Percentiles rank a stretch among this genome's conserved stretches.
These are phyloP conservation scores for Candida coquimbonensis DNA, from an alignment of 805 yeast genomes.

Conservation along the genomic window DNA sequence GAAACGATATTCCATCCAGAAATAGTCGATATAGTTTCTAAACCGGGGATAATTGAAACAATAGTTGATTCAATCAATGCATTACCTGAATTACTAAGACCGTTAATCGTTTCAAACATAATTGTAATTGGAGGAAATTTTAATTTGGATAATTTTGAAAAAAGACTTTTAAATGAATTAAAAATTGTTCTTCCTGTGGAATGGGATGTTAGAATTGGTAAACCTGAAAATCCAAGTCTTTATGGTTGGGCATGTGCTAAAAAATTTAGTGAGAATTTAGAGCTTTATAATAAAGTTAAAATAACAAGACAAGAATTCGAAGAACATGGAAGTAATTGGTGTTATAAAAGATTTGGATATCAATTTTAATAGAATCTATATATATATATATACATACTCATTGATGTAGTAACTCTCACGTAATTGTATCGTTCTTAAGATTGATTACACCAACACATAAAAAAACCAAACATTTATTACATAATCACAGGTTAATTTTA, in stretches of 20 bases:
- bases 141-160: conserved; percentile 57
- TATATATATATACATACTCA: no score
- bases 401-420: no score
- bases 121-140: conserved; percentile 79
- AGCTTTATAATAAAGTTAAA: conserved; percentile 39
- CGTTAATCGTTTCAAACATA: conserved; percentile 73
- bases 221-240: conserved; percentile 31
- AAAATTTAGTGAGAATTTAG: conserved; percentile 25
- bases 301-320: conserved; percentile 75
- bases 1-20: conserved; percentile 85
- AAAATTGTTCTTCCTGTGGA: conserved; percentile 64
- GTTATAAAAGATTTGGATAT: conserved; percentile 35
- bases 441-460: no score
- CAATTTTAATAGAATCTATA: conserved; percentile 15
- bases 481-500: no score
- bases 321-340: conserved; percentile 66
- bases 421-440: no score
- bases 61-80: conserved; percentile 61
- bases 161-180: conserved; percentile 54
- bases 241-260: conserved; percentile 56
- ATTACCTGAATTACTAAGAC: conserved; percentile 67
- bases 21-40: conserved; percentile 61
- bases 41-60: conserved; percentile 71
- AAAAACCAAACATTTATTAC: no score
- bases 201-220: conserved; percentile 51